Evolutionary conservation across 306 rosid species (phyloP), one percentile per base, ranked within the genome.

Genomic region (Fragaria ananassa): DNA sequence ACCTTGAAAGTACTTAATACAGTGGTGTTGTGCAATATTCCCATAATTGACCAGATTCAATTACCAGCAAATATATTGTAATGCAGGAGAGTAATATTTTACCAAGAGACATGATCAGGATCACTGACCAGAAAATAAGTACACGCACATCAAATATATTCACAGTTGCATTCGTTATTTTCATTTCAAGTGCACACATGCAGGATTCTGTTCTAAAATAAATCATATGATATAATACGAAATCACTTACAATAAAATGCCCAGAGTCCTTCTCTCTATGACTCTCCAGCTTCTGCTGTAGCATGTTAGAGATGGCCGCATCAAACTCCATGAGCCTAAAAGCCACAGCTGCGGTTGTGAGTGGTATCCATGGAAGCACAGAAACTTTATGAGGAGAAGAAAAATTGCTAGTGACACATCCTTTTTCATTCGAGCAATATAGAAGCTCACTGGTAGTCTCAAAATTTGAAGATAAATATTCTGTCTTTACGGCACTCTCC

Each of bases 291-390:
- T 89, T 86, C 84, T 81, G 92, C 79, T 82, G 83, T 69, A 71
- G 81, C 34, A 76, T 68, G 78, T 88, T 86, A 67, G 74, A 85
- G 83, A 79, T 50, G 76, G 93, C 88, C 6, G 82, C 53, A 76
- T 91, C 93, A 8, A 89, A 91, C 77, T 91, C 93, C 91, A 91
- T 57, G 75, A 89, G 87, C 85, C 97, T 89, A 41, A 89, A 80
- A 51, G 89, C 87, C 73, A 88, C 90, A 61, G 95, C 94, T 81
- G 93, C 87, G 14, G 91, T 86, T 65, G 95, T 91, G 63, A 15
- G 82, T 15, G 97, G 93, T 72, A 89, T 70, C 97, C 97, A 91
- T 46, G 97, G 91, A 73, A 91, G 91, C 17, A 85, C 63, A 64
- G 83, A 86, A 46, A 76, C 82, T 35, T 78, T 81, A 75, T 81